These are phyloP conservation scores for Diaporthe sp. DNA, from an alignment of 2,329 filamentous ascomycete species.

Conservation along the genomic window DNA sequence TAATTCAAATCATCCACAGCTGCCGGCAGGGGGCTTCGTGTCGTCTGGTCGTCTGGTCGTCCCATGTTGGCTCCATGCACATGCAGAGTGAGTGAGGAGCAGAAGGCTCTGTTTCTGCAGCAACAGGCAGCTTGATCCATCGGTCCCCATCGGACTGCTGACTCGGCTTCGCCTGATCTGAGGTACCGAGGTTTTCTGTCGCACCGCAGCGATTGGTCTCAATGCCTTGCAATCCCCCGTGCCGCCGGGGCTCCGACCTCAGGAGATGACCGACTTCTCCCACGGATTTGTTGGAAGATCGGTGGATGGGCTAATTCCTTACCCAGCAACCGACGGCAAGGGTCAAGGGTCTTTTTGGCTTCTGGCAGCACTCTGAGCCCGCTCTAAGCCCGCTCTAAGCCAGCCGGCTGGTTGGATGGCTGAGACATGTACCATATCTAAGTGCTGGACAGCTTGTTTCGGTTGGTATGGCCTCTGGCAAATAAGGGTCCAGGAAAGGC, in stretches of 20 bases:
- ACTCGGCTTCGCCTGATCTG: constrained; percentile 8
- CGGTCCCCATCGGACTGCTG: constrained; percentile 13
- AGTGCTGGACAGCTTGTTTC: neutral
- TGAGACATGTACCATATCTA: constrained; percentile 17
- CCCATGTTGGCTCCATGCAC: constrained; percentile 23
- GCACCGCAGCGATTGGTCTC: neutral
- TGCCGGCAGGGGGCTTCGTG: constrained; percentile 17
- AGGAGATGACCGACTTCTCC: constrained; percentile 1
- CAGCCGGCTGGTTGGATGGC: constrained; percentile 26
- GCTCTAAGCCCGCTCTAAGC: constrained; percentile 16
- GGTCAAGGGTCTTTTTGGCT: constrained; percentile 21
- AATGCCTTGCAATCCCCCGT: neutral
- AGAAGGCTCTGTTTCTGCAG: constrained; percentile 37
- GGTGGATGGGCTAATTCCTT: constrained; percentile 24
- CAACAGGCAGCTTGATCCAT: constrained; percentile 31
- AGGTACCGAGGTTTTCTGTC: constrained; percentile 11
- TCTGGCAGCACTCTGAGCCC: constrained; percentile 19
- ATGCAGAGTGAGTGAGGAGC: constrained; percentile 25
- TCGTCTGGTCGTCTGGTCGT: constrained; percentile 19
- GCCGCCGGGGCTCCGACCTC: constrained; percentile 8
- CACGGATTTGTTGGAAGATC: neutral
- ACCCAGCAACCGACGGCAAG: constrained; percentile 23
- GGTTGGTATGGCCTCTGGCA: constrained; percentile 2
- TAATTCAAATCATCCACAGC: constrained; percentile 5
- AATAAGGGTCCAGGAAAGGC: constrained; percentile 20